Conservation (phyloP, 2,329 filamentous ascomycete species). For the Pseudogymnoascus sp. region DNA sequence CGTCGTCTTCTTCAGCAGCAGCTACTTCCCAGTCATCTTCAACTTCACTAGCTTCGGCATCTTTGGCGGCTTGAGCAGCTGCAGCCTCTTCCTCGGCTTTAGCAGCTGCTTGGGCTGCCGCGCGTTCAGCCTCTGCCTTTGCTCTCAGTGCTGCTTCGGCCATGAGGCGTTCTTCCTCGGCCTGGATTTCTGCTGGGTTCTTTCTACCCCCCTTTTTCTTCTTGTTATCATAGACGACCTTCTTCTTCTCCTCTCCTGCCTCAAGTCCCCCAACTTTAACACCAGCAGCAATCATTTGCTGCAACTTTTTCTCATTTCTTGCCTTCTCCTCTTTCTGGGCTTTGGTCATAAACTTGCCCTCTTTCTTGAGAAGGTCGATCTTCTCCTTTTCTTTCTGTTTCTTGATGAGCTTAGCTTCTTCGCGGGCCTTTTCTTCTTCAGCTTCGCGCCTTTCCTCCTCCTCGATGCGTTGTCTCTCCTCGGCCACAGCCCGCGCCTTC, state of each 20-base stretch:
- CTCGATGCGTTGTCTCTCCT: slow-evolving; percentile 58
- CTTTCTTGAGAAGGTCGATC: slow-evolving; percentile 80
- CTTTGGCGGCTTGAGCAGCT: slow-evolving; percentile 48
- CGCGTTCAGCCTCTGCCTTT: slow-evolving; percentile 58
- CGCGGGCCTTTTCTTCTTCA: slow-evolving; percentile 62
- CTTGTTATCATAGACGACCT: slow-evolving; percentile 63
- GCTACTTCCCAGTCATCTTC: slow-evolving; percentile 87
- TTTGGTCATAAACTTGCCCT: slow-evolving; percentile 80
- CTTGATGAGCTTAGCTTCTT: slow-evolving; percentile 68
- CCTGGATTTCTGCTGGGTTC: slow-evolving; percentile 42
- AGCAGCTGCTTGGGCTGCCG: slow-evolving; percentile 53
- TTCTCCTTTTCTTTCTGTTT: slow-evolving; percentile 83
- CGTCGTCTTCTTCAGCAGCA: slow-evolving; percentile 65
- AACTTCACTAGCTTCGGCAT: slow-evolving; percentile 52
- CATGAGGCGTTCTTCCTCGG: slow-evolving; percentile 71
- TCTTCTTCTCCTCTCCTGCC: slow-evolving; percentile 56
- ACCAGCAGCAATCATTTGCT: slow-evolving; percentile 77
- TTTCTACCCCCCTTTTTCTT: slow-evolving; percentile 65
- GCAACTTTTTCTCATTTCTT: slow-evolving; percentile 68
- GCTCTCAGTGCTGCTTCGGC: slow-evolving; percentile 73
- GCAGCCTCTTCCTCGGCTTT: slow-evolving; percentile 53
- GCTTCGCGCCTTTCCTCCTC: slow-evolving; percentile 57
- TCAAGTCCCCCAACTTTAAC: slow-evolving; percentile 62
- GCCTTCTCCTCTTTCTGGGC: slow-evolving; percentile 78
- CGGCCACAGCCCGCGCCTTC: slow-evolving; percentile 47